A percentile compares a stretch with the other conserved stretches of the same genome.
Conservation (phyloP, 495 filamentous ascomycete species). For the Aspergillus ellipticus region DNA sequence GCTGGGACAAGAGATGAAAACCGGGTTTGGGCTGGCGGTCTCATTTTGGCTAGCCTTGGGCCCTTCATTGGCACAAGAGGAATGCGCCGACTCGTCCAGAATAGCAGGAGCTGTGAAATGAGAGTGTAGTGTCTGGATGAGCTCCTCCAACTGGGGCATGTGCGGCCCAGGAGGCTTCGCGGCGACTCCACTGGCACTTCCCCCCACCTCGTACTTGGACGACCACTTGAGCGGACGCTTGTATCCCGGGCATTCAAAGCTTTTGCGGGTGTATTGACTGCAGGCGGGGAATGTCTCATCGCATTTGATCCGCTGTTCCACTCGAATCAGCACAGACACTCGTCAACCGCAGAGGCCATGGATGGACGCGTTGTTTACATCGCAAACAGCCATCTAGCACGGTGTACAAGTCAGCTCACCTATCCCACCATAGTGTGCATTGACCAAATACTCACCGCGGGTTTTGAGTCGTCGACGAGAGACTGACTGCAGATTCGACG, state of each 20-base stretch:
- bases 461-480: background rate
- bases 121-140: background rate
- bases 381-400: background rate
- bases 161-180: background rate
- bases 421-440: background rate
- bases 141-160: background rate
- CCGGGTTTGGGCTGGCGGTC: too few species aligned
- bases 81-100: too few species aligned
- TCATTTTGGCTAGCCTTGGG: too few species aligned
- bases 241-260: constrained; percentile 6
- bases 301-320: constrained; percentile 1
- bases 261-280: constrained; percentile 5
- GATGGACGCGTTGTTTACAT: background rate
- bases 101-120: too few species aligned
- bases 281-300: constrained; percentile 2
- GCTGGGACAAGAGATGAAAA: too few species aligned
- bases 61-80: too few species aligned
- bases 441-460: background rate
- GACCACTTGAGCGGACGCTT: constrained; percentile 5
- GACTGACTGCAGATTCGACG: too few species aligned
- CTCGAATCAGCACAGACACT: background rate
- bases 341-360: too few species aligned
- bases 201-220: constrained; percentile 1
- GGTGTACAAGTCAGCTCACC: too few species aligned
- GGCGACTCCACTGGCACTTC: background rate